Conservation (phyloP, 2,329 filamentous ascomycete species). For the Fusarium napiforme region DNA sequence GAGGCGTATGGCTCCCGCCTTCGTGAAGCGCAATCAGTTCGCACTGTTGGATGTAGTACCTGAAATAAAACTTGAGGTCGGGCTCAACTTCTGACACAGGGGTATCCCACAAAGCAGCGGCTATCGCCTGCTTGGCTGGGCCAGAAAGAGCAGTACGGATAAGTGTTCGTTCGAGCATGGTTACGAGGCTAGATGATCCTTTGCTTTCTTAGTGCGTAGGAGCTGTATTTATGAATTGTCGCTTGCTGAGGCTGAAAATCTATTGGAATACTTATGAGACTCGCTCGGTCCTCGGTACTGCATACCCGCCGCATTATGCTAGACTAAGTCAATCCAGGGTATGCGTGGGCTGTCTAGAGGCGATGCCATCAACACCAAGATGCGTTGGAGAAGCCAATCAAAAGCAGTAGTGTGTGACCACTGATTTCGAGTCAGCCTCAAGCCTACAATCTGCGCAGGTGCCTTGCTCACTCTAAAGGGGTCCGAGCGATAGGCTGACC, state of each 20-base stretch:
- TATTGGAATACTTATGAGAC: not conserved
- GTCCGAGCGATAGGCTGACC: not conserved
- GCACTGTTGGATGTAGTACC: not conserved
- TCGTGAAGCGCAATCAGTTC: not conserved
- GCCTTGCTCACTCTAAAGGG: not conserved
- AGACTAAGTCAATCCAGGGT: not conserved
- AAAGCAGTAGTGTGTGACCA: rapidly evolving
- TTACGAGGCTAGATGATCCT: not conserved
- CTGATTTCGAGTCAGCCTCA: not conserved
- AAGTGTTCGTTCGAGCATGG: not conserved
- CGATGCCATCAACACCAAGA: rapidly evolving
- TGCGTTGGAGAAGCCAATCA: rapidly evolving
- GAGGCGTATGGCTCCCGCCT: not conserved
- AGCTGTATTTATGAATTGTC: not conserved
- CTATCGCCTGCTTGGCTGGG: not conserved
- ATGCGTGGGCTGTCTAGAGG: not conserved
- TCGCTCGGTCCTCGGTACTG: not conserved
- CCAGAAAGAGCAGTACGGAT: not conserved
- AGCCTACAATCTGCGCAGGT: not conserved
- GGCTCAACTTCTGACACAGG: not conserved
- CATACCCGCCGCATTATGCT: not conserved
- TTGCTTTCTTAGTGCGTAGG: not conserved
- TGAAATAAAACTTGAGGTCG: not conserved
- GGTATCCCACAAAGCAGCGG: not conserved
- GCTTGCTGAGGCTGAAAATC: not conserved